phyloP scores from a whole-genome alignment of 306 rosid species.

The Calophaca sinica region DNA sequence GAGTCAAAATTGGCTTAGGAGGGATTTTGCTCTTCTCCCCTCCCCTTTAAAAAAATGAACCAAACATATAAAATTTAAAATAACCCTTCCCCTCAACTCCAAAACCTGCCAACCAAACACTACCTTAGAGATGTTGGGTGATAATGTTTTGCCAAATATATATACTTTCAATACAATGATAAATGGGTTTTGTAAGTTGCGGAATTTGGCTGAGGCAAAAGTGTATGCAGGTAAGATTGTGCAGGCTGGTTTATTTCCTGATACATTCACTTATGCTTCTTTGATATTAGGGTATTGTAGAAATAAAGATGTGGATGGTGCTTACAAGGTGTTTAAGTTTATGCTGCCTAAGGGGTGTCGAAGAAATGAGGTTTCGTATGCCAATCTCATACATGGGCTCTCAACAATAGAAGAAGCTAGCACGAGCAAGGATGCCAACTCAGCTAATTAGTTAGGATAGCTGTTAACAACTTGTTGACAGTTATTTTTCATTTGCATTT shows the following conservation, averaged over 20 bases:
- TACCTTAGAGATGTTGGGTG: too few relatives aligned
- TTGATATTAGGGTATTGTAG: conserved; percentile 80
- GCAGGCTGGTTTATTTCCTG: conserved; percentile 62
- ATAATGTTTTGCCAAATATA: conserved; percentile 66
- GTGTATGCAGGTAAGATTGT: conserved; percentile 60
- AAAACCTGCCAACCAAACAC: too few relatives aligned
- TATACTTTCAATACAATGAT: conserved; percentile 72
- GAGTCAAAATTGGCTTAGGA: too few relatives aligned
- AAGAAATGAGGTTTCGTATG: conserved; percentile 70
- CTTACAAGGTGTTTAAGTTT: conserved; percentile 52
- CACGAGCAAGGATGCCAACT: too few relatives aligned
- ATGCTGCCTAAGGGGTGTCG: conserved; percentile 53
- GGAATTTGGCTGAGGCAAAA: conserved; percentile 62
- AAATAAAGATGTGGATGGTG: conserved; percentile 62
- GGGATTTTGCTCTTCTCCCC: too few relatives aligned
- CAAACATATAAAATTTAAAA: too few relatives aligned
- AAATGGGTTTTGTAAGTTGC: conserved; percentile 72
- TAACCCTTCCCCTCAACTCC: too few relatives aligned
- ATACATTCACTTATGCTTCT: conserved; percentile 71
- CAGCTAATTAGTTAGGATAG: too few relatives aligned
- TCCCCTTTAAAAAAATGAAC: too few relatives aligned
- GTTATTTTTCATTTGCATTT: too few relatives aligned
- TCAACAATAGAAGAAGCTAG: too few relatives aligned
- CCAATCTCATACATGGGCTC: conserved; percentile 73
- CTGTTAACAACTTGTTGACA: too few relatives aligned